Base-by-base conservation (phyloP, 1,284 basidiomycete species). In the Microbotryomycetes sp. region DNA sequence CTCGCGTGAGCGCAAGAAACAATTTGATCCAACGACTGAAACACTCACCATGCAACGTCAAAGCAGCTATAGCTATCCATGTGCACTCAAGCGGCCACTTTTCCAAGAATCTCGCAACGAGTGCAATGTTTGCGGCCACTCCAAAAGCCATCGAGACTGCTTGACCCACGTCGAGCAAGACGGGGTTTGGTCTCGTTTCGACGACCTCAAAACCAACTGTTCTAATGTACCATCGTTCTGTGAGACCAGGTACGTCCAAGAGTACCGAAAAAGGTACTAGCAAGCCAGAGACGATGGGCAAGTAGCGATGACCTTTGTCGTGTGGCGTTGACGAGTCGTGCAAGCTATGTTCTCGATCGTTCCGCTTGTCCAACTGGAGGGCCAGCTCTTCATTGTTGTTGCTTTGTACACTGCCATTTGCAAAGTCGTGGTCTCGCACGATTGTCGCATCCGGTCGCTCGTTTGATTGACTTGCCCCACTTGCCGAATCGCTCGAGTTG, bases 221-320 rank as follows among this genome's bases (percentile, higher is more conserved):
- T 2, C 36, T 30, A 16, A 64, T 30, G 49, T 66, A 66, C 65
- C 65, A 66, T 5, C 56, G 75, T 59, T 79, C 83, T 0, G 86
- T 89, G 25, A 89, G 74, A 16, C 86, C 86, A 0, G 87, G 88
- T 26, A 65, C 60, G 42, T 66, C 87, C 29, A 92, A 79, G 22
- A 92, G 79, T 62, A 92, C 88, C 16, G 83, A 81, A 70, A 90
- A 88, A 0, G 88, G 88, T 22, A 88, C 83, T 32, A 85, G 71
- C 19, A 87, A 77, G 7, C 87, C 88, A 9, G 84, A 83, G 23
- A 88, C 64, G 57, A 89, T 85, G 0, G 86, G 87, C 4, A 82
- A 77, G 31, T 55, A 49, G 55, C 76, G 52, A 23, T 46, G 54
- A 19, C 36, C 36, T 19, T 42, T 42, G 36, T 42, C 36, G 19